Evolutionary conservation across 2,329 filamentous ascomycete genomes (phyloP).

Genomic region (Pyrenophora tritici-repentis): DNA sequence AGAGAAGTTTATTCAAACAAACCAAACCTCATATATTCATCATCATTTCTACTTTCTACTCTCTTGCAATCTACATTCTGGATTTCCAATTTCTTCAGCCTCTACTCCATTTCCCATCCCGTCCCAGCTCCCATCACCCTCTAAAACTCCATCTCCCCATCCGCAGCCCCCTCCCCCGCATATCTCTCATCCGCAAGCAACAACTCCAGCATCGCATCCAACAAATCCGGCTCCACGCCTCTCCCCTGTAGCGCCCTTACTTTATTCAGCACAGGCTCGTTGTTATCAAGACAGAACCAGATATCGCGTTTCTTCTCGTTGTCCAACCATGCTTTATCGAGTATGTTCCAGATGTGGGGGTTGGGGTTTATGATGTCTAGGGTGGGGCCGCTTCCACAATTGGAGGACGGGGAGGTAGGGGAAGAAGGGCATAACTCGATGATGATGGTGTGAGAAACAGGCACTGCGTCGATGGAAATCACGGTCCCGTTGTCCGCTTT

Average conservation of each 20-base stretch:
- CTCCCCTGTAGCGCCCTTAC: slow-evolving; percentile 38
- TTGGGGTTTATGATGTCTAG: slow-evolving; percentile 43
- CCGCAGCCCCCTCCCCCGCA: slow-evolving; percentile 23
- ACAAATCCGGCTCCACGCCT: slow-evolving; percentile 30
- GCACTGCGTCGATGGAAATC: slow-evolving; percentile 29
- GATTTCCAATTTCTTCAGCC: not conserved
- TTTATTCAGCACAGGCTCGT: slow-evolving; percentile 36
- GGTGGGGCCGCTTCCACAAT: slow-evolving; percentile 23
- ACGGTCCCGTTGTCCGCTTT: slow-evolving; percentile 33
- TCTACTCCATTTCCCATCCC: not conserved
- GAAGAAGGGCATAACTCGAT: slow-evolving; percentile 37
- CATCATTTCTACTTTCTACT: too few relatives aligned
- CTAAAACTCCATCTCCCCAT: not conserved
- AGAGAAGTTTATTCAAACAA: too few relatives aligned
- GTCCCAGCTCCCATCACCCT: not conserved
- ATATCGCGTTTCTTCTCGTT: slow-evolving; percentile 42
- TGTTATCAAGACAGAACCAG: slow-evolving; percentile 37
- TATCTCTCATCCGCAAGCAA: slow-evolving; percentile 43
- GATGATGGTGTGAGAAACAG: slow-evolving; percentile 29
- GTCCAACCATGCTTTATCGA: slow-evolving; percentile 36
- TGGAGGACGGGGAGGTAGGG: slow-evolving; percentile 4
- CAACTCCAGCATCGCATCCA: slow-evolving; percentile 43
- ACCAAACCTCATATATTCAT: not conserved
- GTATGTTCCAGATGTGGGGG: slow-evolving; percentile 34
- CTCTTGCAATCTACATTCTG: too few relatives aligned